Evolutionary conservation across 78 protist genomes (phyloP), one percentile per base, ranked within the genome.

Genomic region (Dictyostelium firmibasis): DNA sequence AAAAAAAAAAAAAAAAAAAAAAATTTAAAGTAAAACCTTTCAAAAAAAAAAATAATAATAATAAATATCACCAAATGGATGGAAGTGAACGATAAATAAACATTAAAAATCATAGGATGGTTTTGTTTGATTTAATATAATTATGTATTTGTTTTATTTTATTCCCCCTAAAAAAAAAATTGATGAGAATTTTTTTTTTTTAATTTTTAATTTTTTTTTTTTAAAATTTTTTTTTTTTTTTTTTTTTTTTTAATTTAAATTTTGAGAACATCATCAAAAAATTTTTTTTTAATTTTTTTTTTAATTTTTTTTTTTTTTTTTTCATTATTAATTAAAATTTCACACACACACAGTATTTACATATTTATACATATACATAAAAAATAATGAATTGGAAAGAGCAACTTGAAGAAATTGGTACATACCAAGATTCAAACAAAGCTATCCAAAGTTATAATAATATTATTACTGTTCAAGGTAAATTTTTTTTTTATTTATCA

Each of bases 311-410:
- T 33, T 76, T 76, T 76, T 36, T n/a, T n/a, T n/a, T n/a, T n/a
- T n/a, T n/a, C n/a, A n/a, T 23, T 14, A 76, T 38, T 18, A 25
- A 25, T 72, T 31, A 11, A 72, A 33, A 16, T 60, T 60, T 9
- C 13, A 2, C 16, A 60, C 70, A 23, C 8, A 57, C 29, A 20
- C 31, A 60, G n/a, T n/a, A n/a, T n/a, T n/a, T n/a, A n/a, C n/a
- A n/a, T n/a, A n/a, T n/a, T 23, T 0, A 72, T 27, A 72, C 16
- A 72, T 16, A 76, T 33, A 81, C 27, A 57, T 13, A 2, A 57
- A n/a, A 41, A 31, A 81, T 27, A 70, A 70, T 72, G 91, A 85
- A 67, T 47, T 85, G 82, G 75, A 85, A 47, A 53, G 75, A 67
- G 53, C 67, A 85, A 67, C 13, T 84, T 16, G 89, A 84, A 69